Evolutionary conservation across 2,329 filamentous ascomycete genomes (phyloP).

Genomic region (Ceratocystis papillata): DNA sequence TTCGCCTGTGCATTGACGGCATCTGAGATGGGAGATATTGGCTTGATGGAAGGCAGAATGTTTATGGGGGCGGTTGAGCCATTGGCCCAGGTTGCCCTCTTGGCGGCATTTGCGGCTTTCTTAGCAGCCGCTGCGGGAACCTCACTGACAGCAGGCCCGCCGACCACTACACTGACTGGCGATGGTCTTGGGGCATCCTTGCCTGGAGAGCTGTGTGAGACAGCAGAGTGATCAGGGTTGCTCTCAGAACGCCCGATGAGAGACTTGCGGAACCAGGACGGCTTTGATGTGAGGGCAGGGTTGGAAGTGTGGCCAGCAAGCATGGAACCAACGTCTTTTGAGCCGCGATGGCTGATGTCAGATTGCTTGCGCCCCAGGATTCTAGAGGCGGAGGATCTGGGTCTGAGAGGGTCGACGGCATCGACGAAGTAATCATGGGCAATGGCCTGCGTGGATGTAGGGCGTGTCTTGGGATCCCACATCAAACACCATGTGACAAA

Average conservation of each 20-base stretch:
- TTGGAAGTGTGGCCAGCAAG: constrained; percentile 28
- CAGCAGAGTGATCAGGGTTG: constrained; percentile 19
- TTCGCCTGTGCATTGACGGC: constrained; percentile 82
- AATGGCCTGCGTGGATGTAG: constrained; percentile 86
- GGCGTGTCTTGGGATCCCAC: constrained; percentile 91
- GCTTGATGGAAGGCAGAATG: constrained; percentile 86
- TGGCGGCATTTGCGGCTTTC: constrained; percentile 42
- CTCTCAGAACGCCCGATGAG: constrained; percentile 70
- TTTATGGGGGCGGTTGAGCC: constrained; percentile 80
- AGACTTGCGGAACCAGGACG: constrained; percentile 94
- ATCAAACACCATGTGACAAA: constrained; percentile 98
- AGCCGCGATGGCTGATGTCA: constrained; percentile 57
- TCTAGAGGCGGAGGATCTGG: constrained; percentile 79
- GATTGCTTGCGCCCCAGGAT: constrained; percentile 85
- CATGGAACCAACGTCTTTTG: constrained; percentile 44
- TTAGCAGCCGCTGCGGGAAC: constrained; percentile 33
- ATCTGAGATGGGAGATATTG: constrained; percentile 93
- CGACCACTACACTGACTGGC: constrained; percentile 31
- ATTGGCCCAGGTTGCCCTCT: constrained; percentile 90
- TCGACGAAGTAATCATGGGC: constrained; percentile 91
- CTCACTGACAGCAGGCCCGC: constrained; percentile 35
- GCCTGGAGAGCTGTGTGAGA: constrained; percentile 18
- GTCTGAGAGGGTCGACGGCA: constrained; percentile 79
- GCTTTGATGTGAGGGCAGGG: constrained; percentile 53
- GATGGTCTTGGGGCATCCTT: constrained; percentile 42